Conservation (phyloP, 2,329 filamentous ascomycete genomes). For the Penicillium sp. region DNA sequence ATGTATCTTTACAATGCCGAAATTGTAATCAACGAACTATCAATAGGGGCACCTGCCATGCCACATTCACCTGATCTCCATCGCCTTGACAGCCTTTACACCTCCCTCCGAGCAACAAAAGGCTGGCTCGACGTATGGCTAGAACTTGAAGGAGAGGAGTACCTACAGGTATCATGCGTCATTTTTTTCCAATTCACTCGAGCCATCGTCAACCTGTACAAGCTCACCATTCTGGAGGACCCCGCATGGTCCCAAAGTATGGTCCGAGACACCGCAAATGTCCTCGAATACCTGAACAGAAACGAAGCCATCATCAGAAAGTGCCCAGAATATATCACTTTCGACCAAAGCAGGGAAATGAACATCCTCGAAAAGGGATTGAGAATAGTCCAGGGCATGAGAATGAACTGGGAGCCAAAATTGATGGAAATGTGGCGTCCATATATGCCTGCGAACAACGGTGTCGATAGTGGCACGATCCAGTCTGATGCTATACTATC, state of each 20-base stretch:
- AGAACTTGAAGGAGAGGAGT: slow-evolving; percentile 8
- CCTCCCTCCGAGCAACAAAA: slow-evolving; percentile 21
- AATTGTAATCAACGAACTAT: slow-evolving; percentile 21
- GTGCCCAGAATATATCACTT: slow-evolving; percentile 1
- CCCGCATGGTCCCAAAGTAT: slow-evolving; percentile 24
- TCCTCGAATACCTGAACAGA: slow-evolving; percentile 21
- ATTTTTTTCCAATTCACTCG: slow-evolving; percentile 24
- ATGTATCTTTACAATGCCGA: slow-evolving; percentile 18
- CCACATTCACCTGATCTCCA: slow-evolving; percentile 20
- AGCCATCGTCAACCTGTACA: slow-evolving; percentile 19
- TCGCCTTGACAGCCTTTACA: slow-evolving; percentile 20
- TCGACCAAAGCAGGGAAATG: slow-evolving; percentile 7
- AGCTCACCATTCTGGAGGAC: slow-evolving; percentile 24
- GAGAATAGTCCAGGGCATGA: slow-evolving; percentile 15
- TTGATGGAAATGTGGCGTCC: slow-evolving; percentile 20
- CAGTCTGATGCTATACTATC: slow-evolving; percentile 6
- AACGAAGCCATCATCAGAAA: slow-evolving; percentile 12
- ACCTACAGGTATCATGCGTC: slow-evolving; percentile 17
- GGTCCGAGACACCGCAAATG: slow-evolving; percentile 24
- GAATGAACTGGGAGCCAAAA: slow-evolving; percentile 20
- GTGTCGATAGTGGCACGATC: neutral
- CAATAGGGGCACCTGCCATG: slow-evolving; percentile 11
- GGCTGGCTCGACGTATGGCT: slow-evolving; percentile 20
- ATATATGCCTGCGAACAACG: slow-evolving; percentile 3
- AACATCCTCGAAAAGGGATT: slow-evolving; percentile 18